Evolutionary conservation across 805 yeast species (phyloP).

Genomic region (Candida parachauliodes): DNA sequence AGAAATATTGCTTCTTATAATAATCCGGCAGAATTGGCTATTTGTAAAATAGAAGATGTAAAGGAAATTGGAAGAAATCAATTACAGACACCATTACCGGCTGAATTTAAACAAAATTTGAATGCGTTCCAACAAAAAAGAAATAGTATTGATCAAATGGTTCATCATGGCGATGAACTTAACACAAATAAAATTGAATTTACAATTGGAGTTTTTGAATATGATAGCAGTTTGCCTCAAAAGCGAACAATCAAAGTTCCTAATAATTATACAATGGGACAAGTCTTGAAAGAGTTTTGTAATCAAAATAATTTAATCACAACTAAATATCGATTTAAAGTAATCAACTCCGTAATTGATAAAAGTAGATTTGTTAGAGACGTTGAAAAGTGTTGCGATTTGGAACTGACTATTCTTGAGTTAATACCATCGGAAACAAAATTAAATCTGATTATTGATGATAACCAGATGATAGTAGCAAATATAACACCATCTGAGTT

Average conservation of each 20-base stretch:
- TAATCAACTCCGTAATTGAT: constrained; percentile 11
- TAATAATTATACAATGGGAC: constrained; percentile 17
- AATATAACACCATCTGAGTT: constrained; percentile 29
- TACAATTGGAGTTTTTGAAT: constrained; percentile 8
- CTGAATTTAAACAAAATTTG: constrained; percentile 30
- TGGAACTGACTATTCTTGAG: constrained; percentile 16
- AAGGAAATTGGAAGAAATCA: constrained; percentile 47
- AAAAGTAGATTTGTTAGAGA: constrained; percentile 9
- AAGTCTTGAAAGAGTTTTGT: constrained; percentile 26
- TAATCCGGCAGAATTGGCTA: constrained; percentile 72
- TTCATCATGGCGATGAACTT: constrained; percentile 6
- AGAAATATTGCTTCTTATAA: constrained; percentile 67
- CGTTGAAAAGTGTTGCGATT: constrained; percentile 12
- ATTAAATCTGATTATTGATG: constrained; percentile 5
- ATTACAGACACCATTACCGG: constrained; percentile 51
- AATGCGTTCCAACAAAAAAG: constrained; percentile 13
- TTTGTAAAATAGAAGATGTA: constrained; percentile 55
- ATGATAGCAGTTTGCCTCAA: constrained; percentile 3
- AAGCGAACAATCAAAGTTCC: constrained; percentile 6
- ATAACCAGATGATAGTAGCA: constrained; percentile 14
- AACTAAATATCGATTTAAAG: constrained; percentile 22
- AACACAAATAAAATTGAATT: constrained; percentile 6
- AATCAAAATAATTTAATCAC: constrained; percentile 24
- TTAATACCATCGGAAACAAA: constrained; percentile 15
- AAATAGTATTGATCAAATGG: constrained; percentile 11